Evolutionary conservation across 441 rosid species (phyloP).

Genomic region (Brassica hybrid): DNA sequence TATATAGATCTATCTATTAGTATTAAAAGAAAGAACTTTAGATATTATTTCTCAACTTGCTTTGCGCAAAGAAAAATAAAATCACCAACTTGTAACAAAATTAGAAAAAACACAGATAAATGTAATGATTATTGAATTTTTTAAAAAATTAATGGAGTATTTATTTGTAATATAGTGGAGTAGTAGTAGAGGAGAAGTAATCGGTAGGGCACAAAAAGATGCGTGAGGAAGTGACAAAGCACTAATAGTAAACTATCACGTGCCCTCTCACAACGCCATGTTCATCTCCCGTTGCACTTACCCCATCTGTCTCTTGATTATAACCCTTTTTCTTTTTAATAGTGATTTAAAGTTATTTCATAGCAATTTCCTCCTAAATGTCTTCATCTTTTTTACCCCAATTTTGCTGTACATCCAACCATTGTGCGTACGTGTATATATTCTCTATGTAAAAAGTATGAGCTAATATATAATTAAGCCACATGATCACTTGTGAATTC

Average conservation of each 20-base stretch:
- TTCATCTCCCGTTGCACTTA: slow-evolving; percentile 34
- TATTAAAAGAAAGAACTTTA: background rate
- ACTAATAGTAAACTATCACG: slow-evolving; percentile 40
- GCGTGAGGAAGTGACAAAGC: slow-evolving; percentile 45
- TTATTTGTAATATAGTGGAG: background rate
- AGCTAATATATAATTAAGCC: slow-evolving; percentile 3
- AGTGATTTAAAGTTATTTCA: background rate
- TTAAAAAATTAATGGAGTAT: background rate
- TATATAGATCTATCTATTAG: background rate
- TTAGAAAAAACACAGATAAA: background rate
- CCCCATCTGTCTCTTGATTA: slow-evolving; percentile 41
- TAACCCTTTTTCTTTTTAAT: background rate
- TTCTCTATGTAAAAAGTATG: background rate
- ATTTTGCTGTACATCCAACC: background rate
- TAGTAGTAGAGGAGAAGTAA: slow-evolving; percentile 20
- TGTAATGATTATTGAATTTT: background rate
- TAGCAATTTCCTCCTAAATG: background rate
- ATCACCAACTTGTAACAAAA: slow-evolving; percentile 13
- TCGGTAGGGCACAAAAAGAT: slow-evolving; percentile 39
- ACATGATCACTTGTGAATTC: slow-evolving; percentile 22
- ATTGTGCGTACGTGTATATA: background rate
- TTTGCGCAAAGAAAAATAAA: background rate
- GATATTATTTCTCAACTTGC: slow-evolving; percentile 12
- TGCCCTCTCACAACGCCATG: slow-evolving; percentile 41
- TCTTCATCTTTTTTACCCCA: background rate